Base-by-base conservation (phyloP, 2,329 filamentous ascomycete species). In the Colletotrichum scovillei region DNA sequence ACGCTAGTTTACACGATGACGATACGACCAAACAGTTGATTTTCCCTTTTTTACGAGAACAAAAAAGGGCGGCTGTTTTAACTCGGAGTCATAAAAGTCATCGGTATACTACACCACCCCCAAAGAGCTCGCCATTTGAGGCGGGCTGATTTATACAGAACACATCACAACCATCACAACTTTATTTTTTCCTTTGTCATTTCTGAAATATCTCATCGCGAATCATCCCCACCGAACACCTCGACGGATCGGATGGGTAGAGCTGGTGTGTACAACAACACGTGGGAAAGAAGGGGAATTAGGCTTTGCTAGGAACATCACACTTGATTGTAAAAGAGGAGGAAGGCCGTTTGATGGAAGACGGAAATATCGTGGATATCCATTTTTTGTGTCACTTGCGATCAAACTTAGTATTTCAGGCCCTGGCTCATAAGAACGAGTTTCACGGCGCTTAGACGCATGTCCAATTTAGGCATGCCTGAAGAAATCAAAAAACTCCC, bases 111-210 rank as follows among this genome's bases (percentile, higher is more conserved):
- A 68, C 26, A 55, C 38, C 42, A 38, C 32, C 32, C 32, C 32
- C 9, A 35, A 35, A 35, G 11, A 35, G 32, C 32, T 35, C 32
- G 32, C 32, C 32, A 35, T 1, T 1, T 12, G 9, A 38, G 24
- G 62, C 60, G 60, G 32, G 56, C 30, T 19, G 8, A 53, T 14
- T 56, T n/a, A 42, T 42, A 42, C 38, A 42, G 14, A 49, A 63
- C 59, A 49, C 42, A 49, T 22, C 16, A 49, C 42, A 49, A 19
- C 19, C n/a, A 70, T 12, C 30, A 73, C 28, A 30, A 19, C 67
- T 26, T n/a, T 56, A 26, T 70, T 11, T 75, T 69, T 69, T 73
- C 72, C 66, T 75, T 75, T 75, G 74, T 75, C 53, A 26, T 69
- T 30, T 53, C 24, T 24, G 14, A 30, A 35, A 52, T 16, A 14